Conservation (phyloP, 345 rosid genomes). For the Euclidium syriacum region DNA sequence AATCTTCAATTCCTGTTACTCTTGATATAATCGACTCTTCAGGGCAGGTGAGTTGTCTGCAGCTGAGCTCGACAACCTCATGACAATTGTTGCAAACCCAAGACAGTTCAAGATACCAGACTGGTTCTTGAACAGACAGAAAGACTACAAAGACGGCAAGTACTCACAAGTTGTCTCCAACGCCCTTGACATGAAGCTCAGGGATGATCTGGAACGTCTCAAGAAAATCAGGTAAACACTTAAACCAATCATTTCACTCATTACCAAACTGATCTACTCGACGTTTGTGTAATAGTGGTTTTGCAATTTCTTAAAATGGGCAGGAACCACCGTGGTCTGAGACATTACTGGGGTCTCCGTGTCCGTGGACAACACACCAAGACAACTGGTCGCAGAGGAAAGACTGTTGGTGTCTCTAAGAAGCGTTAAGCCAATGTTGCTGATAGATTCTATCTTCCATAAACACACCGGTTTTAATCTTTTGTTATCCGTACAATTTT, state of each 20-base stretch:
- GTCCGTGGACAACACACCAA: conserved; percentile 98
- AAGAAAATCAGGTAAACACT: conserved; percentile 71
- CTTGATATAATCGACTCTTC: neutral
- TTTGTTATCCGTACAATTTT: conserved; percentile 16
- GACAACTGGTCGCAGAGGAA: conserved; percentile 93
- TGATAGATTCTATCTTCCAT: neutral
- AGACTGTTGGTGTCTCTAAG: conserved; percentile 95
- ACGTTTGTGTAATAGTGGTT: neutral
- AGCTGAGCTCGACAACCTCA: conserved; percentile 81
- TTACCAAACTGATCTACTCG: too few species aligned
- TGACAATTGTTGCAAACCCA: conserved; percentile 83
- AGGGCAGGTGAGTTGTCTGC: conserved; percentile 89
- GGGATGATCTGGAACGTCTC: conserved; percentile 91
- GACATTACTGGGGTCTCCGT: conserved; percentile 98
- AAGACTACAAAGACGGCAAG: conserved; percentile 90
- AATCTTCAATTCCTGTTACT: neutral
- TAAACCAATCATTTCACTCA: neutral
- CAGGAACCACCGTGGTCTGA: conserved; percentile 94
- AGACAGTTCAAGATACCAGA: conserved; percentile 89
- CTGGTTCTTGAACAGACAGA: conserved; percentile 91
- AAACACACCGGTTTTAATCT: neutral
- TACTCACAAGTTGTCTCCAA: conserved; percentile 87
- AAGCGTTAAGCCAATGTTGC: conserved; percentile 38
- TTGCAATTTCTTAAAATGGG: neutral
- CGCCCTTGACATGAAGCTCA: conserved; percentile 90